Evolutionary conservation across 371 early-diverging fungal species (phyloP).

Genomic region (Basidiobolus meristosporus): DNA sequence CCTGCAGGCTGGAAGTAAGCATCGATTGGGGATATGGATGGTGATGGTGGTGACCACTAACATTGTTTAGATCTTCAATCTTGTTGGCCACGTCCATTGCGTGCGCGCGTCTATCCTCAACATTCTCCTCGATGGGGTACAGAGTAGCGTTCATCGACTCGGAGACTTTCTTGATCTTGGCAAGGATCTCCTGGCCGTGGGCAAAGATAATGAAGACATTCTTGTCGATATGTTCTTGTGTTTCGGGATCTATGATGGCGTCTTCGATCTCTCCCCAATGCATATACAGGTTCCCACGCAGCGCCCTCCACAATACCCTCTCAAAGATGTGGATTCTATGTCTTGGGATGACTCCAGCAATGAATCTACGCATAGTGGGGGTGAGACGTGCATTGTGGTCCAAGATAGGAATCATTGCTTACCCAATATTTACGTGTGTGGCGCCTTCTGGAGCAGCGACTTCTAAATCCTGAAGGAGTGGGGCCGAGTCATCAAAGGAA

Average conservation of each 20-base stretch:
- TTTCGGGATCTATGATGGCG: constrained; percentile 63
- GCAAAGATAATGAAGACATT: constrained; percentile 94
- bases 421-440: too few species aligned
- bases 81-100: constrained; percentile 34
- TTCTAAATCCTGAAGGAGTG: constrained; percentile 18
- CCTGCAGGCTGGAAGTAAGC: too few species aligned
- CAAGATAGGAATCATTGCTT: too few species aligned
- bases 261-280: constrained; percentile 90
- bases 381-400: too few species aligned
- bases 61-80: too few species aligned
- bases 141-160: constrained; percentile 92
- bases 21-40: too few species aligned
- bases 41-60: too few species aligned
- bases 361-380: constrained; percentile 16
- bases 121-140: constrained; percentile 66
- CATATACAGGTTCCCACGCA: constrained; percentile 94
- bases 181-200: constrained; percentile 76
- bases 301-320: constrained; percentile 88
- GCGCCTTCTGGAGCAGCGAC: too few species aligned
- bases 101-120: constrained; percentile 70
- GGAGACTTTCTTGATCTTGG: constrained; percentile 82
- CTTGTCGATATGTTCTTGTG: constrained; percentile 73
- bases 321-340: constrained; percentile 73
- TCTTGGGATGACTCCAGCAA: constrained; percentile 84
- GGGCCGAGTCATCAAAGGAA: constrained; percentile 33